Evolutionary conservation across 2,329 filamentous ascomycete species (phyloP).

Genomic region (Trichoderma arundinaceum): DNA sequence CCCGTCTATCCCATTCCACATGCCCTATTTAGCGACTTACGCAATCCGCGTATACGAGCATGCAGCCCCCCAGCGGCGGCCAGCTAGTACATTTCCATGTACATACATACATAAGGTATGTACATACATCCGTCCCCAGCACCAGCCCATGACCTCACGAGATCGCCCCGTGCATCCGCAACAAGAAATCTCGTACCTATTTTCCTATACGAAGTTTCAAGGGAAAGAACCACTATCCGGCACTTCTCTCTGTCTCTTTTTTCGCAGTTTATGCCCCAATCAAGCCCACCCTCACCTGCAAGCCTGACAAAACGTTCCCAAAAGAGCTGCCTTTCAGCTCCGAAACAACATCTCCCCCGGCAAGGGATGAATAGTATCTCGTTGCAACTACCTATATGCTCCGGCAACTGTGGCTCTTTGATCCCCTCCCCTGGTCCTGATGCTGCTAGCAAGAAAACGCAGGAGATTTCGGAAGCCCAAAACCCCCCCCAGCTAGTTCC

Average conservation of each 20-base stretch:
- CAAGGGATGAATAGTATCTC: not conserved
- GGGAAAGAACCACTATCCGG: not conserved
- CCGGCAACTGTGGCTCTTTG: too few relatives aligned
- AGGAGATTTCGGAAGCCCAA: constrained; percentile 16
- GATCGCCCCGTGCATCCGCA: not conserved
- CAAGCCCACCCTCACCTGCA: not conserved
- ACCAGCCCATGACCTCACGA: not conserved
- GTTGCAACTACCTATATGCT: too few relatives aligned
- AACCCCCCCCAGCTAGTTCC: not conserved
- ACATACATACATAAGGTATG: not conserved
- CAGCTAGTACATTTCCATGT: not conserved
- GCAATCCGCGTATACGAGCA: constrained; percentile 22
- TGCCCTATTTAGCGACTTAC: too few relatives aligned
- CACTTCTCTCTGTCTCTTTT: not conserved
- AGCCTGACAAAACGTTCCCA: not conserved
- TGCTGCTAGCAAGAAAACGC: not conserved
- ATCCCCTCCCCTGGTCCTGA: too few relatives aligned
- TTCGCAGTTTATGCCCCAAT: constrained; percentile 13
- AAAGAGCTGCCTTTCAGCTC: not conserved
- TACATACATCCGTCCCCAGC: not conserved
- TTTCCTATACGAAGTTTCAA: constrained; percentile 16
- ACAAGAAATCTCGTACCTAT: not conserved
- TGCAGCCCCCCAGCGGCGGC: not conserved
- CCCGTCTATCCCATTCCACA: not conserved
- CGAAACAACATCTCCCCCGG: not conserved